Evolutionary conservation across 2,329 filamentous ascomycete species (phyloP), one percentile per base, ranked within the genome.

Genomic region (Didymellaceae sp.): DNA sequence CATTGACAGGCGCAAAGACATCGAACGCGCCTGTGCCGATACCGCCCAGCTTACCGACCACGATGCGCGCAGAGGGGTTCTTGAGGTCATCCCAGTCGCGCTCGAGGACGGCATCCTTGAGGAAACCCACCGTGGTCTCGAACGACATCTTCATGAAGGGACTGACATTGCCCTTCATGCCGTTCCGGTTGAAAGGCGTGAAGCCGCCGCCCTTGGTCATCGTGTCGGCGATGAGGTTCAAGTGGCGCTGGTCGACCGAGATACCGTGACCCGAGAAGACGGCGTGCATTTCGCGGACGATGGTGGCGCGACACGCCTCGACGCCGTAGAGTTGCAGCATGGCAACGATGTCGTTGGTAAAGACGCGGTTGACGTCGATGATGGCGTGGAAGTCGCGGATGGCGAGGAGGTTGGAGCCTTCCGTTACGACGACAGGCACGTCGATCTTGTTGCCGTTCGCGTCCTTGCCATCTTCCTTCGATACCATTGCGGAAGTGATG

Each of bases 121-220:
- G 80, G 79, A 97, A 97, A 1, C 89, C 87, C 30, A 97, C 83
- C 2, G 94, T 99, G 4, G 94, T 99, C 82, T 99, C 94, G 77
- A 97, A 99, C 73, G 90, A 96, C 93, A 97, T 97, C 82, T 97
- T 97, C 76, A 94, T 93, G 63, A 99, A 93, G 0, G 94, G 91
- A 60, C 87, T 92, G 21, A 93, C 87, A 66, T 90, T 92, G 58
- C 89, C 86, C 68, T 86, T 86, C 54, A 99, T 79, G 1, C 93
- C 94, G 69, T 90, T 95, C 39, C 94, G 88, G 75, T 90, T 96
- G 78, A 99, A 99, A 1, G 94, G 87, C 38, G 86, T 89, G 77
- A 95, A 99, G 1, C 85, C 86, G 59, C 94, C 94, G 52, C 86
- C 87, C 44, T 93, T 84, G n/a, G 94, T 99, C 94, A 99, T 99